phyloP scores from a whole-genome alignment of 208 protist species.

The Novymonas esmeraldas region DNA sequence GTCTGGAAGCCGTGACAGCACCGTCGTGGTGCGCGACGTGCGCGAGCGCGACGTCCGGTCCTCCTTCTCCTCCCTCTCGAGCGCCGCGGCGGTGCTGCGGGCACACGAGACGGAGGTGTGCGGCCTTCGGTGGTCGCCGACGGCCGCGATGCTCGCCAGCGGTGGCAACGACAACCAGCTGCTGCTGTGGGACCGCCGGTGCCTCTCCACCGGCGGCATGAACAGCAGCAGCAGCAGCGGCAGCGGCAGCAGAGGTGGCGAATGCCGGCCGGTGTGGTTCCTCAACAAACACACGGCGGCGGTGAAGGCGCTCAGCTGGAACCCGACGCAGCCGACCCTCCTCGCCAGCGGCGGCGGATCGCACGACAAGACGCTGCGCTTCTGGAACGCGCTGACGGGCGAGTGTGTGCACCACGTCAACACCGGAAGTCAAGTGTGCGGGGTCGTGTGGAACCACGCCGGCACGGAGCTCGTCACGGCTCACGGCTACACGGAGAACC shows the following conservation, averaged over 20 bases:
- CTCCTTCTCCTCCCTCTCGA: slow-evolving; percentile 10
- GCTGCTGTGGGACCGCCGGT: slow-evolving; percentile 94
- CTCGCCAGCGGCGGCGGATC: slow-evolving; percentile 98
- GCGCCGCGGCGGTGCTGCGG: slow-evolving; percentile 46
- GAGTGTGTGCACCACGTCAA: slow-evolving; percentile 94
- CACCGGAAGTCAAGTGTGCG: slow-evolving; percentile 97
- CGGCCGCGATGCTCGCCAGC: slow-evolving; percentile 94
- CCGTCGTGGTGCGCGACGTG: slow-evolving; percentile 95
- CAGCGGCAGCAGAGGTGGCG: slow-evolving; percentile 2
- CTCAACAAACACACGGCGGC: slow-evolving; percentile 95
- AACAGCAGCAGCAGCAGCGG: slow-evolving; percentile 1
- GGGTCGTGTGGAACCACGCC: slow-evolving; percentile 94
- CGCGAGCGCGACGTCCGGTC: slow-evolving; percentile 50
- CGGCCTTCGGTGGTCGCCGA: slow-evolving; percentile 95
- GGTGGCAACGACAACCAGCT: slow-evolving; percentile 99
- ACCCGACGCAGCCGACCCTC: slow-evolving; percentile 94
- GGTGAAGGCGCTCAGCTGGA: slow-evolving; percentile 99
- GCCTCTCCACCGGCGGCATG: slow-evolving; percentile 16
- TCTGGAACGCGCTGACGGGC: slow-evolving; percentile 98
- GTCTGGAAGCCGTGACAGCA: slow-evolving; percentile 94
- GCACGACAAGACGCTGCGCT: slow-evolving; percentile 97
- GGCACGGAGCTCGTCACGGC: slow-evolving; percentile 98
- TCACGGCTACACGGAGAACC: slow-evolving; percentile 99
- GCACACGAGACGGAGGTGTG: slow-evolving; percentile 97
- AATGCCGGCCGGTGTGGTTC: slow-evolving; percentile 68